Base-by-base conservation (phyloP, 192 early-diverging fungal species). In the Coemansia umbellata region DNA sequence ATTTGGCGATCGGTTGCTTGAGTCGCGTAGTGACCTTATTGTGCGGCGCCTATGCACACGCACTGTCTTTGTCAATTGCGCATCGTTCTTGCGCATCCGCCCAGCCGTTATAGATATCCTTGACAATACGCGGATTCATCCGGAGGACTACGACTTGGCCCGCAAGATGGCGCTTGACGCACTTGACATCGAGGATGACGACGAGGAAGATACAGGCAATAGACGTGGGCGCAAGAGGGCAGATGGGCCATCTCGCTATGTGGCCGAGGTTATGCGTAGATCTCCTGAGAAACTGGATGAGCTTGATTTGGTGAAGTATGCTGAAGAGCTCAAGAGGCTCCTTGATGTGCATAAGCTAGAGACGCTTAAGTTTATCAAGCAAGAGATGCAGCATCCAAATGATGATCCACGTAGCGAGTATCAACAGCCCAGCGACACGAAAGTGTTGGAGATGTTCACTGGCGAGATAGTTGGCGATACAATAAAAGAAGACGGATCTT, bases 121-220 rank as follows among this genome's bases (percentile, higher is more conserved):
- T 28, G 96, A 99, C 71, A 87, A 90, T 47, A 99, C 93, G 26
- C 84, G 93, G 32, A 90, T 99, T 41, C 96, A 97, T 65, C 92
- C 91, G 5, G 87, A 95, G 68, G 90, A 97, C 64, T 99, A 99
- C 58, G 87, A 89, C 27, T 70, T 97, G 32, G 94, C 94, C 1
- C 83, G 94, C 26, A 94, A 99, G 74, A 97, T 97, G 93, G 93
- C 91, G 10, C 85, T 89, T 4, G 94, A 95, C 63, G 93, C 94
- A 1, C 71, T 97, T 39, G 96, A 96, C 61, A 83, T 94, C 47
- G 88, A 89, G 42, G 86, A 86, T 18, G 88, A 90, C 33, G 88
- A 71, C 17, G 83, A 85, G 2, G 84, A 86, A n/a, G 82, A 80
- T 26, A 75, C 81, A n/a, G 79, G 82, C 31, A 79, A 22, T 5